Conservation (phyloP, 164 flowering plant genomes). For the Sextonia rubra region DNA sequence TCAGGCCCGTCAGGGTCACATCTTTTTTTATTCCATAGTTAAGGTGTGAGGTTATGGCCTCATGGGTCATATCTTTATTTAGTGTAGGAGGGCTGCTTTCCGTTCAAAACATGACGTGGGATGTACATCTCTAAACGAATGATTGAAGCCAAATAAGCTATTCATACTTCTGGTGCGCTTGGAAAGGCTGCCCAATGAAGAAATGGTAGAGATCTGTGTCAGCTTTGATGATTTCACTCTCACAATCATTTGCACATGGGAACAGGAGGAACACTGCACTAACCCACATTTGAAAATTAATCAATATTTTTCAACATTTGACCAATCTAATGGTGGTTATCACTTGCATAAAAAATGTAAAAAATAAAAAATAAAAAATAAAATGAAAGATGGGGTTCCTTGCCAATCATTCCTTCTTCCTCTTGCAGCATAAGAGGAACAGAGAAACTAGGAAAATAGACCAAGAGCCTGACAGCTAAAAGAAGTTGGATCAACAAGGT, state of each 20-base stretch:
- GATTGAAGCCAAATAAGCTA: constrained; percentile 6
- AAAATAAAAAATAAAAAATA: no score
- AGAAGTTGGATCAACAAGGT: no score
- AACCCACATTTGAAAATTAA: not conserved
- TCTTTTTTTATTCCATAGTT: not conserved
- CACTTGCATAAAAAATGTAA: no score
- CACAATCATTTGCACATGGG: constrained; percentile 57
- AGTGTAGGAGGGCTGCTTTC: not conserved
- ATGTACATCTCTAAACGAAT: not conserved
- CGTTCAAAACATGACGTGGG: not conserved
- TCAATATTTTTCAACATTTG: no score
- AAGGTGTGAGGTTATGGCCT: not conserved
- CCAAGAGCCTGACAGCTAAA: no score
- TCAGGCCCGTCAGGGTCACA: not conserved
- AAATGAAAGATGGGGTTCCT: no score
- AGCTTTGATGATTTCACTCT: constrained; percentile 31
- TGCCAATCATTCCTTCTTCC: no score
- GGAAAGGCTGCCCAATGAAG: constrained; percentile 3
- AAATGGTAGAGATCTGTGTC: constrained; percentile 39
- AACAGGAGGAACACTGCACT: not conserved
- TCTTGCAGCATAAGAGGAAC: no score
- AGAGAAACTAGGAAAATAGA: no score
- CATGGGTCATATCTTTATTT: not conserved
- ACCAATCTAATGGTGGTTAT: no score
- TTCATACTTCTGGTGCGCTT: constrained; percentile 11